phyloP scores from a whole-genome alignment of 257 asterid species.

The Nicotiana otophora region DNA sequence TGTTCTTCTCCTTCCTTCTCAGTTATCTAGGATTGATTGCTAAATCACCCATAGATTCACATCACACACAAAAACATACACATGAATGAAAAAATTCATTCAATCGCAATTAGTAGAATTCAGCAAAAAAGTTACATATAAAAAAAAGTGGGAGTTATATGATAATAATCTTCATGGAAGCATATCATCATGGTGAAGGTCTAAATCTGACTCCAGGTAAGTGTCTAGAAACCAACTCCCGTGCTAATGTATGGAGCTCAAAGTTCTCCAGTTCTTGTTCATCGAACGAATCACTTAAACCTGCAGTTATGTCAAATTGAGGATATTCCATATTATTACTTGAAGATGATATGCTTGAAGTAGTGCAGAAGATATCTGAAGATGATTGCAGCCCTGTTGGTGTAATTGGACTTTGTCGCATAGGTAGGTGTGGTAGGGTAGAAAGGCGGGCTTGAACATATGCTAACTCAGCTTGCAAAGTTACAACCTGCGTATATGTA shows the following conservation, averaged over 20 bases:
- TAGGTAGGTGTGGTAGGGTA: slow-evolving; percentile 34
- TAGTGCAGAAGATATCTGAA: slow-evolving; percentile 12
- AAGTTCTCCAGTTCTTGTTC: slow-evolving; percentile 21
- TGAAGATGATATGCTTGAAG: slow-evolving; percentile 4
- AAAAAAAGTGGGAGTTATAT: background rate
- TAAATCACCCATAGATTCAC: no score
- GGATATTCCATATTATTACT: background rate
- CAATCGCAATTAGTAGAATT: background rate
- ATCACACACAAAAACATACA: no score
- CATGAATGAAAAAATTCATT: no score
- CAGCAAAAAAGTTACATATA: background rate
- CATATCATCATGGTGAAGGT: slow-evolving; percentile 30
- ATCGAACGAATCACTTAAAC: background rate
- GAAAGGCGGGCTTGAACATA: slow-evolving; percentile 73
- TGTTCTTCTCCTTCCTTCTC: no score
- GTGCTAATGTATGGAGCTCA: slow-evolving; percentile 44
- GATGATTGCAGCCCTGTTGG: slow-evolving; percentile 15
- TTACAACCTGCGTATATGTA: slow-evolving; percentile 42
- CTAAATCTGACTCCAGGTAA: slow-evolving; percentile 41
- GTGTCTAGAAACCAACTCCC: slow-evolving; percentile 52
- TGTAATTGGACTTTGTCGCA: background rate
- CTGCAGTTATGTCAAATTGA: background rate
- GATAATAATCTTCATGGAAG: background rate
- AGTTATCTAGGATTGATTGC: no score
- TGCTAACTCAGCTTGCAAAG: slow-evolving; percentile 81